Evolutionary conservation across 805 yeast genomes (phyloP), one percentile per base, ranked within the genome.

Genomic region (Clavispora vitiphila): DNA sequence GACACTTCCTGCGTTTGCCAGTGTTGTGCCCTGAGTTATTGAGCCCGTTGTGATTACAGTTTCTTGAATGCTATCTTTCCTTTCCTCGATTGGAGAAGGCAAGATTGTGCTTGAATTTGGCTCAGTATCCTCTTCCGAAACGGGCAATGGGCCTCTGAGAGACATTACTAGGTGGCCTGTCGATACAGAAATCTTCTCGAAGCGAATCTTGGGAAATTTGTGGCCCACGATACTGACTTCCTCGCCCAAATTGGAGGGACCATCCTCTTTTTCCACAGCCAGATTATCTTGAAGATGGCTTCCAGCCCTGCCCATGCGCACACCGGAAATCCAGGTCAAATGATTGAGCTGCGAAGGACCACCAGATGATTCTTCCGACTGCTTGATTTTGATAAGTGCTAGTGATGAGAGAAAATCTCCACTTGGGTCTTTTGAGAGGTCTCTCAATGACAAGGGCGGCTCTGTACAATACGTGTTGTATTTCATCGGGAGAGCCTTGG

Each of bases 301-400:
- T 8, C 59, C 54, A 8, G 77, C 58, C 32, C 71, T 66, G 1
- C 87, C 87, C 48, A 91, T 78, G 43, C 89, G 72, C 7, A 91
- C 95, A 39, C 98, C 97, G 0, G 96, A 82, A 29, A 95, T 81
- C 98, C 98, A 91, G 48, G 84, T 81, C 46, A 91, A 65, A 56
- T 87, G 95, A 51, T 83, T 80, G 23, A 77, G 57, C 41, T 76
- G 76, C 42, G 66, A 70, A 43, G 54, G 66, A 59, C 47, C 43
- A 25, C 53, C 56, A 18, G 49, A 20, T 57, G 62, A 43, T 67
- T 74, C 50, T 58, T 69, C 58, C 46, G 65, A 55, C 52, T 61
- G 57, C 66, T 63, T 42, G 64, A 61, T 58, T 40, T 65, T 64
- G 38, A 55, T 66, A 21, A 58, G 53, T 1, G 65, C 55, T 56